phyloP scores from a whole-genome alignment of 2,329 filamentous ascomycete species.

The Whalleya microplaca region DNA sequence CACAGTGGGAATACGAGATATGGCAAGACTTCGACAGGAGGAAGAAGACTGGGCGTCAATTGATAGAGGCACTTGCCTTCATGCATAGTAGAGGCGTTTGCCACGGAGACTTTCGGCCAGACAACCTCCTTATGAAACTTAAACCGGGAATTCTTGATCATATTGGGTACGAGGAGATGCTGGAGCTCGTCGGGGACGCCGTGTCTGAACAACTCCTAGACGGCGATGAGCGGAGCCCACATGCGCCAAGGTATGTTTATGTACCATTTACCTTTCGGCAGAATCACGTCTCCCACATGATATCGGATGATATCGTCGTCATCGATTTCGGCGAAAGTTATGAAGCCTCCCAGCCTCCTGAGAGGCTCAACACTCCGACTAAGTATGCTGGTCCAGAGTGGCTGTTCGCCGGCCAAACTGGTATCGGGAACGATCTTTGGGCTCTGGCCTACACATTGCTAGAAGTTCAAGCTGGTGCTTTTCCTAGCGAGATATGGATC shows the following conservation, averaged over 20 bases:
- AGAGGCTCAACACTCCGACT: constrained; percentile 3
- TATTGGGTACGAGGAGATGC: constrained; percentile 6
- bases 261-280: background rate
- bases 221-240: background rate
- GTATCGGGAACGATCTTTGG: constrained; percentile 16
- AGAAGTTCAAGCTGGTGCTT: background rate
- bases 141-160: constrained; percentile 7
- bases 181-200: background rate
- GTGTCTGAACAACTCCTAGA: background rate
- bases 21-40: background rate
- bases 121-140: constrained; percentile 18
- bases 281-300: background rate
- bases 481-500: background rate
- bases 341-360: background rate
- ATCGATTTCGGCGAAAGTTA: constrained; percentile 25
- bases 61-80: constrained; percentile 8
- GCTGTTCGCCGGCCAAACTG: background rate
- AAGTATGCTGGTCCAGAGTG: constrained; percentile 20
- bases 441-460: constrained; percentile 14
- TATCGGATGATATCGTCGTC: constrained; percentile 16
- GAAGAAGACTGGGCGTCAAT: constrained; percentile 11
- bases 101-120: constrained; percentile 17
- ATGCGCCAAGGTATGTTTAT: background rate
- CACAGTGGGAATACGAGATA: constrained; percentile 1
- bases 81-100: constrained; percentile 16